Evolutionary conservation across 2,329 filamentous ascomycete species (phyloP), one percentile per base, ranked within the genome.

Genomic region (Thelonectria rubi): DNA sequence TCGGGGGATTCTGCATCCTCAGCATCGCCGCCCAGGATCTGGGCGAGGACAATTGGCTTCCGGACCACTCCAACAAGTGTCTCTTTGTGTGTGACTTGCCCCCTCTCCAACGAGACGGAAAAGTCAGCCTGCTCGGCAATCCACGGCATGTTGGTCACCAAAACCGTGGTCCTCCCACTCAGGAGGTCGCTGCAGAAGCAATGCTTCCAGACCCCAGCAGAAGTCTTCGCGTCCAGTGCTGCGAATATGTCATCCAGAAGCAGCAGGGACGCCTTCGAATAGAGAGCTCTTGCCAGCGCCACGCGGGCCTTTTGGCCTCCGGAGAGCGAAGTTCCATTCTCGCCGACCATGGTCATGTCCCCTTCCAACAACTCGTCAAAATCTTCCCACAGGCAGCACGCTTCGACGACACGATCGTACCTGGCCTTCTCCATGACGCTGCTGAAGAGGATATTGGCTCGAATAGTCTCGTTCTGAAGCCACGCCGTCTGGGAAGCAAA

Each of bases 161-260:
- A 76, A 6, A 88, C 80, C 1, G 82, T 79, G 1, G 86, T 88
- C 30, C 85, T 78, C 9, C 81, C 83, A 18, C 77, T 77, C 10
- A 88, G 77, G 24, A 88, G 68, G 49, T 85, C 82, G 48, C 80
- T 78, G 60, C 85, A 86, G 68, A 88, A 88, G 65, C 83, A 86
- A 56, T 81, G 77, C 59, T 84, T 80, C 81, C 85, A 88, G 2
- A 88, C 78, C 3, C 79, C 76, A 15, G 83, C 82, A 1, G 83
- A 81, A 0, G 86, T 88, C 65, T 86, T 85, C 17, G 85, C 80
- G 66, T 88, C 86, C 1, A 88, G 76, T 0, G 86, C 86, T 1
- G 85, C 85, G 64, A 88, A 86, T 3, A 87, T 79, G 60, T 88
- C 86, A 63, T 88, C 86, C 1, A 88, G 79, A 1, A 88, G 75